phyloP scores from a whole-genome alignment of 1,284 basidiomycete species.

The Schizophyllum commune region DNA sequence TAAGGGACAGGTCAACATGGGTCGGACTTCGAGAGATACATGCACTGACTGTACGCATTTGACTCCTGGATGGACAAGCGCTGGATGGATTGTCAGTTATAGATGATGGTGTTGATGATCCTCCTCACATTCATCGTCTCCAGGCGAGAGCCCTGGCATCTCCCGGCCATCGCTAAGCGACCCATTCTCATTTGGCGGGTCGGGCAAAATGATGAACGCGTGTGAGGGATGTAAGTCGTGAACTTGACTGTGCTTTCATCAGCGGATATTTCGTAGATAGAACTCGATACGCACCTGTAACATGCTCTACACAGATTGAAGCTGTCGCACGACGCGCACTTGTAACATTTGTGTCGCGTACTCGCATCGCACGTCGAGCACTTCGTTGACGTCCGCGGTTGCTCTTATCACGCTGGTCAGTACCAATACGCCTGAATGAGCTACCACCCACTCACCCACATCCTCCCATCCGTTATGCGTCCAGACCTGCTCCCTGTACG shows the following conservation, averaged over 20 bases:
- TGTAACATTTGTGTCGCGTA: constrained; percentile 62
- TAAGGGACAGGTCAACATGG: constrained; percentile 23
- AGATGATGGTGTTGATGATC: background rate
- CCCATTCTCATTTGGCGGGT: constrained; percentile 28
- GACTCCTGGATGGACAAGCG: constrained; percentile 64
- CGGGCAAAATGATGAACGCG: constrained; percentile 75
- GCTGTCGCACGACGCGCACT: constrained; percentile 75
- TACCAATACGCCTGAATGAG: background rate
- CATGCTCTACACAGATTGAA: constrained; percentile 79
- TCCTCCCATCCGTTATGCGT: constrained; percentile 75
- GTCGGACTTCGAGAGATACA: constrained; percentile 1
- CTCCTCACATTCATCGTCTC: constrained; percentile 56
- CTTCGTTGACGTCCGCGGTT: constrained; percentile 54
- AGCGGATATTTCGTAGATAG: constrained; percentile 14
- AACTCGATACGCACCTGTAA: constrained; percentile 51
- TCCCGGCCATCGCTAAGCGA: background rate
- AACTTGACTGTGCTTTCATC: constrained; percentile 45
- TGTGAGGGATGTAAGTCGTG: constrained; percentile 87
- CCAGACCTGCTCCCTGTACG: constrained; percentile 83
- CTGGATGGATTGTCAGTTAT: constrained; percentile 24
- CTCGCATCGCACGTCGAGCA: constrained; percentile 74
- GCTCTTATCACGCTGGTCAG: constrained; percentile 36
- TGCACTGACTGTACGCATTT: constrained; percentile 70
- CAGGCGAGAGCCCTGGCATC: constrained; percentile 25
- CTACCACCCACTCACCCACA: constrained; percentile 53